Percentiles rank a stretch among this genome's conserved stretches.
Conservation (phyloP, 2,329 filamentous ascomycete species). For the Scytalidium lignicola region DNA sequence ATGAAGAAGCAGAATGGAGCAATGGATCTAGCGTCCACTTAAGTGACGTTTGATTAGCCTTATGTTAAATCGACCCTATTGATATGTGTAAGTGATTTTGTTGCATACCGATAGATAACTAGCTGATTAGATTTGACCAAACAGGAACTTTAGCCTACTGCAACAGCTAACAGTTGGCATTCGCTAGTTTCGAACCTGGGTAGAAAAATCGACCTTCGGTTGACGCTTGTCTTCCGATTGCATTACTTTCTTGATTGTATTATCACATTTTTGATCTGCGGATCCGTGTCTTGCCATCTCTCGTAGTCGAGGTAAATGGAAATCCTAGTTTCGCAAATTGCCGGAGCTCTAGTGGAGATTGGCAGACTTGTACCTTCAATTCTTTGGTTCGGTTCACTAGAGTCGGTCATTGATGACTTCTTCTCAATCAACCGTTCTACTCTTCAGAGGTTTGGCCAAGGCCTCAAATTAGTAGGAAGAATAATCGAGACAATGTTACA, state of each 20-base stretch:
- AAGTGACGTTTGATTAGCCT: no score
- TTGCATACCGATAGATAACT: neutral
- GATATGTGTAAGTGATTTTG: neutral
- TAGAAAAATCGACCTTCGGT: constrained; percentile 6
- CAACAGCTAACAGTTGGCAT: neutral
- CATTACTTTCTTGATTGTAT: constrained; percentile 11
- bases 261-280: constrained; percentile 8
- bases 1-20: no score
- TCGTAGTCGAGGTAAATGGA: neutral
- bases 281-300: constrained; percentile 6
- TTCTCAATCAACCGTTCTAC: no score
- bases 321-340: neutral
- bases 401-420: no score
- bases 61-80: no score
- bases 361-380: neutral
- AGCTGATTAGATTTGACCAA: neutral
- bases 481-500: no score
- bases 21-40: no score
- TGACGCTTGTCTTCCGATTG: constrained; percentile 3
- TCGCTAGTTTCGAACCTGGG: constrained; percentile 9
- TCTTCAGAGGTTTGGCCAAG: no score
- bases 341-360: neutral
- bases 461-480: no score
- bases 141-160: neutral
- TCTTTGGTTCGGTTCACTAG: neutral